A percentile compares a stretch with the other conserved stretches of the same genome.
Conservation (phyloP, 2,329 filamentous ascomycete genomes). For the Lasiodiplodia gonubiensis region DNA sequence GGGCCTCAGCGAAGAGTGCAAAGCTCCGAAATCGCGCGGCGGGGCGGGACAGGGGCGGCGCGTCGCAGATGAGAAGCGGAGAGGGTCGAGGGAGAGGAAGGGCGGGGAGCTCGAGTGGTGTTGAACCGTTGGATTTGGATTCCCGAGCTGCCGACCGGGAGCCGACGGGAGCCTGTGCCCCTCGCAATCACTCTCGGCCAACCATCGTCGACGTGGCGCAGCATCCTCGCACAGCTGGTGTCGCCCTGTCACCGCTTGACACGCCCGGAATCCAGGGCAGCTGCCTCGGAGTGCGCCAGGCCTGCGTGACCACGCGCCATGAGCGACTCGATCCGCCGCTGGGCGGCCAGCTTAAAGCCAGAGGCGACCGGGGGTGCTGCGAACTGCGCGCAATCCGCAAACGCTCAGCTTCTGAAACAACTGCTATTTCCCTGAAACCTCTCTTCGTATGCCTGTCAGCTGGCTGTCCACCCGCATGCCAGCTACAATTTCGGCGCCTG, state of each 20-base stretch:
- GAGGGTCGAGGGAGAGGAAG: background rate
- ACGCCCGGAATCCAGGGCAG: background rate
- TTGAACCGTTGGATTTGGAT: background rate
- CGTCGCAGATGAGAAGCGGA: background rate
- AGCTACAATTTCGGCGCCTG: conserved; percentile 19
- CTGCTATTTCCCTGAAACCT: conserved; percentile 27
- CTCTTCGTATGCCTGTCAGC: conserved; percentile 15
- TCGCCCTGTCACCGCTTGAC: conserved; percentile 8
- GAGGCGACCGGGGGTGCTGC: background rate
- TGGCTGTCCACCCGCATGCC: conserved; percentile 13
- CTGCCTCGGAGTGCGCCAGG: background rate
- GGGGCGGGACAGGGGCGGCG: background rate
- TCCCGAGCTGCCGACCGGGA: conserved; percentile 2
- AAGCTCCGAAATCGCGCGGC: background rate
- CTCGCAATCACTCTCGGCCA: background rate
- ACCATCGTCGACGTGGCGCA: background rate
- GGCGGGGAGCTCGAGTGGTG: conserved; percentile 7
- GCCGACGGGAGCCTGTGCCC: background rate
- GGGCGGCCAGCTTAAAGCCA: background rate
- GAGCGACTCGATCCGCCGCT: background rate
- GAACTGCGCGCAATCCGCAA: background rate
- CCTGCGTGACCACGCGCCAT: background rate
- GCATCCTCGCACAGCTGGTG: background rate
- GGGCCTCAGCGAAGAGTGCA: background rate
- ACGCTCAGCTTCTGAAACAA: conserved; percentile 22